Base-by-base conservation (phyloP, 2,329 filamentous ascomycete species). In the Byssothecium circinans region DNA sequence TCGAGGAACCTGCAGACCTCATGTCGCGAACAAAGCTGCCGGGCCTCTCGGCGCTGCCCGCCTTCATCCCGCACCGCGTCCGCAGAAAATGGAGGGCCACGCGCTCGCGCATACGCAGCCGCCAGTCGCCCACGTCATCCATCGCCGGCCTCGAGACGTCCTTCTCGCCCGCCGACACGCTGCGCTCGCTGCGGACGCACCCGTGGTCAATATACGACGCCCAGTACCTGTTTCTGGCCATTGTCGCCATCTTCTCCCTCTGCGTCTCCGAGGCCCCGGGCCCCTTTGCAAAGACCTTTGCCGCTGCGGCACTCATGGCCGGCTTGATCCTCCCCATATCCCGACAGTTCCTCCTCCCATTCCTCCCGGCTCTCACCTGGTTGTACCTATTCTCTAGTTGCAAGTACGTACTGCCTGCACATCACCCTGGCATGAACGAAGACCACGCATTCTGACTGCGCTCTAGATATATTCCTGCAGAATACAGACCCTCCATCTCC, bases 401-500 rank as follows among this genome's bases (percentile, higher is more conserved):
- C 78, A 87, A 92, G 90, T 95, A 84, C 78, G 89, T 82, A 44
- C 47, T 53, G n/a, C 25, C 22, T 41, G 12, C 51, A 41, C 51
- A 39, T 34, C 20, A 10, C 40, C 12, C 40, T 33, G n/a, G 42
- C 45, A 45, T 45, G 30, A 50, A 45, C 55, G 50, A 51, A 11
- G 6, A 11, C 7, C 25, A 27, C 25, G 54, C 23, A 42, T 50
- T 43, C 62, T 68, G 29, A 68, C 53, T 7, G 8, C 8, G 7
- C 15, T 49, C 10, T 65, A 95, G 91, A 66, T 96, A 95, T 75
- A 91, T 96, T 60, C 88, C 90, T 30, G 82, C 85, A 58, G 88
- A 92, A 66, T 94, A 91, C 76, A 85, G 92, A 58, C 91, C 91
- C 50, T 87, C 90, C 53, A 96, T 96, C 63, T 96, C 91, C 89